phyloP scores from a whole-genome alignment of 2,329 filamentous ascomycete genomes.

The Blastomyces parvus region DNA sequence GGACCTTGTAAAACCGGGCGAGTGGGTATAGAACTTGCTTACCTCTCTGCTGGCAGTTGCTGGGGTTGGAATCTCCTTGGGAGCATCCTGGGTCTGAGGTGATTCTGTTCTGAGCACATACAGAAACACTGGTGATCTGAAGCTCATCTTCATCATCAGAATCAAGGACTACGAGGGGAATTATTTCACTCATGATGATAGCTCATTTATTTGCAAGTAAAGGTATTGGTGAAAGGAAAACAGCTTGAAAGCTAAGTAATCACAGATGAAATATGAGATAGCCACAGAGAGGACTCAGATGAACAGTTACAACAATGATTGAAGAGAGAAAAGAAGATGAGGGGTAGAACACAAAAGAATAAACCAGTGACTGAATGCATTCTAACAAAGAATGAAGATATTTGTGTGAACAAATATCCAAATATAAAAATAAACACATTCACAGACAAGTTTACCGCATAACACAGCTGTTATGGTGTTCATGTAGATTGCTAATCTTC shows the following conservation, averaged over 20 bases:
- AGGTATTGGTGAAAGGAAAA: neutral
- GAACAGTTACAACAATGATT: neutral
- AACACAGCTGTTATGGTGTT: neutral
- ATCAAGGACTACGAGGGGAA: slow-evolving; percentile 9
- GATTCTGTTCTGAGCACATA: neutral
- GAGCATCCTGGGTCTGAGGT: neutral
- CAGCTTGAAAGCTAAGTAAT: neutral
- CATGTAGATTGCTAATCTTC: neutral
- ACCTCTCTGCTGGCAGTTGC: neutral
- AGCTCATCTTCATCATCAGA: slow-evolving; percentile 10
- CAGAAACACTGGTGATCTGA: slow-evolving; percentile 6
- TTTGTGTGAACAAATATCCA: neutral
- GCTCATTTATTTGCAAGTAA: neutral
- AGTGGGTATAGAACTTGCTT: neutral
- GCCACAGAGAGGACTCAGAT: neutral
- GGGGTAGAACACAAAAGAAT: neutral
- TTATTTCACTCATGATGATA: neutral
- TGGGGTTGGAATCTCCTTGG: no score
- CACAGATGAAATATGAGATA: neutral
- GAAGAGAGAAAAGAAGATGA: neutral
- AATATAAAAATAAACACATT: no score
- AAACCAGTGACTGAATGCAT: neutral
- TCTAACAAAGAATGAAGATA: neutral
- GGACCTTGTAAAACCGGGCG: neutral
- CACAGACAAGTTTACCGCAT: neutral